Percentiles rank a stretch among this genome's conserved stretches.
Evolutionary conservation across 2,329 filamentous ascomycete genomes (phyloP).

Genomic region (Endoconidiophora laricicola): DNA sequence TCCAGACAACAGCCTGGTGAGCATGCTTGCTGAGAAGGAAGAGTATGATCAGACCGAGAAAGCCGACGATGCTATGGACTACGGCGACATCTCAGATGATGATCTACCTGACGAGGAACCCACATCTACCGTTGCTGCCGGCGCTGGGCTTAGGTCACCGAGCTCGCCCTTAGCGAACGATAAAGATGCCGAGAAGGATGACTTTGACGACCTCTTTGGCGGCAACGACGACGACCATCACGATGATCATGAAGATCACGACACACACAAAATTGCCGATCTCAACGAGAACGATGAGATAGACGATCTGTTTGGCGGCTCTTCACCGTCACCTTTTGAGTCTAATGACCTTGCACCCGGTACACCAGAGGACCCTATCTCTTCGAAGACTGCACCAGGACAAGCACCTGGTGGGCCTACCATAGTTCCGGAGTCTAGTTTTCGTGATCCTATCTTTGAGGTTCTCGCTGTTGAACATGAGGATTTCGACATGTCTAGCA

Average conservation of each 20-base stretch:
- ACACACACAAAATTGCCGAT: conserved; percentile 29
- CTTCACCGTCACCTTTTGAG: conserved; percentile 30
- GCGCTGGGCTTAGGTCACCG: neutral
- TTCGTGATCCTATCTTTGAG: conserved; percentile 8
- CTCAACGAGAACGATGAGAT: conserved; percentile 23
- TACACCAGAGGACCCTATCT: conserved; percentile 23
- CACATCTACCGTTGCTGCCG: conserved; percentile 18
- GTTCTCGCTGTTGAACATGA: conserved; percentile 24
- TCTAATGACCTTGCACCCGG: conserved; percentile 24
- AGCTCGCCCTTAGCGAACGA: neutral
- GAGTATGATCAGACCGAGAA: conserved; percentile 56
- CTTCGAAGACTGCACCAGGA: conserved; percentile 19
- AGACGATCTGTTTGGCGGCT: conserved; percentile 56
- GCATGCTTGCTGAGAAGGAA: conserved; percentile 23
- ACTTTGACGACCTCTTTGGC: conserved; percentile 7
- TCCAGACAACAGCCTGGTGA: conserved; percentile 23
- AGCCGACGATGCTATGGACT: conserved; percentile 83
- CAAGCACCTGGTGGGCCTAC: neutral
- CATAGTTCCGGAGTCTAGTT: conserved; percentile 13
- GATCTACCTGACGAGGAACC: conserved; percentile 62
- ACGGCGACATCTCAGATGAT: conserved; percentile 78
- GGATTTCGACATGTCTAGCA: conserved; percentile 26
- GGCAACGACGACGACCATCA: conserved; percentile 22
- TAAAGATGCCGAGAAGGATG: neutral
- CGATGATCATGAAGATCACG: conserved; percentile 40